phyloP scores from a whole-genome alignment of 257 asterid genomes.

The Avicennia marina region DNA sequence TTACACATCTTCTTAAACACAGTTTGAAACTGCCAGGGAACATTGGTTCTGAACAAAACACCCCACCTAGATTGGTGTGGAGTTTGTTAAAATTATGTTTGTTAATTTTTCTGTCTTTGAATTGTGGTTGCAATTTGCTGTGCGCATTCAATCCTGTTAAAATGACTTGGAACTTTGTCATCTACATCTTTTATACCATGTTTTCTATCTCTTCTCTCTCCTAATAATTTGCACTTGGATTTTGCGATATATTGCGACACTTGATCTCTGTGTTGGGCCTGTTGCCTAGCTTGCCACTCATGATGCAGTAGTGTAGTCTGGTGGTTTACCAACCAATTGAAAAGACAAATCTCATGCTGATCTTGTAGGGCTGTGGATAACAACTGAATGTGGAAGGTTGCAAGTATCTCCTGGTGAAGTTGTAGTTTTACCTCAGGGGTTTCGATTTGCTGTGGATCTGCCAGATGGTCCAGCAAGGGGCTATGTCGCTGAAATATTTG shows the following conservation, averaged over 20 bases:
- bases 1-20: background rate
- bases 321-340: background rate
- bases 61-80: constrained; percentile 2
- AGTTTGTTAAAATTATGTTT: constrained; percentile 1
- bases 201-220: too few relatives aligned
- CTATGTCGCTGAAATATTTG: constrained; percentile 86
- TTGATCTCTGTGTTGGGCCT: too few relatives aligned
- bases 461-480: constrained; percentile 96
- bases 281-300: too few relatives aligned
- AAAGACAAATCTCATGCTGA: constrained; percentile 2
- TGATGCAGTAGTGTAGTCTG: too few relatives aligned
- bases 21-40: too few relatives aligned
- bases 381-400: constrained; percentile 87
- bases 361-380: constrained; percentile 73
- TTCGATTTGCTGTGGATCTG: constrained; percentile 71
- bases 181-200: background rate
- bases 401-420: constrained; percentile 82
- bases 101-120: background rate
- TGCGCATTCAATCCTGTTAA: constrained; percentile 5
- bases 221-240: too few relatives aligned
- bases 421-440: constrained; percentile 83
- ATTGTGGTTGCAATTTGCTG: constrained; percentile 12
- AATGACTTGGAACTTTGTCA: background rate
- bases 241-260: too few relatives aligned
- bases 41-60: background rate